phyloP scores from a whole-genome alignment of 2,329 filamentous ascomycete species.

The Cordyceps farinosa region DNA sequence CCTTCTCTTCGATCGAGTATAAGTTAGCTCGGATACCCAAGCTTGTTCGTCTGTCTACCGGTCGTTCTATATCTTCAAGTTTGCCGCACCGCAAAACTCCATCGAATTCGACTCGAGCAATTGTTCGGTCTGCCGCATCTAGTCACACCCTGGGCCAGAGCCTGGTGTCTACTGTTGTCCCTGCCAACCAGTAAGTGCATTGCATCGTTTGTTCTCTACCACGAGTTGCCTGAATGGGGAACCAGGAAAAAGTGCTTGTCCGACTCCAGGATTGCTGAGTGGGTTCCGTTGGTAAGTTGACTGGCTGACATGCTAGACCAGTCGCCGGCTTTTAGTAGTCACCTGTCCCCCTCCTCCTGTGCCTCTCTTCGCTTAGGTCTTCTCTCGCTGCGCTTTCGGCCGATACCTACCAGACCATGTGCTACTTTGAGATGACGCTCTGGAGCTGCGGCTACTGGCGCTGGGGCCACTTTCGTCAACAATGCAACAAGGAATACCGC shows the following conservation, averaged over 20 bases:
- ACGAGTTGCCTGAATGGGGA: background rate
- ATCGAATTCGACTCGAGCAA: constrained; percentile 8
- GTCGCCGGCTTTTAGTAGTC: constrained; percentile 16
- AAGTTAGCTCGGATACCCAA: constrained; percentile 36
- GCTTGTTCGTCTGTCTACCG: background rate
- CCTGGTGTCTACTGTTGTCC: background rate
- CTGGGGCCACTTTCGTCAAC: constrained; percentile 89
- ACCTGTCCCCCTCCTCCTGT: background rate
- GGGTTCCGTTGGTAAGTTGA: constrained; percentile 17
- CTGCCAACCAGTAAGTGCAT: constrained; percentile 8
- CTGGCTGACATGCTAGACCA: constrained; percentile 18
- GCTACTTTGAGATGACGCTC: constrained; percentile 89
- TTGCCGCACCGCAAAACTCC: background rate
- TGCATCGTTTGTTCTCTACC: background rate
- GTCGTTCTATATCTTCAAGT: constrained; percentile 6
- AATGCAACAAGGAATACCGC: constrained; percentile 92
- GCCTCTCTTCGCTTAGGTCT: constrained; percentile 17
- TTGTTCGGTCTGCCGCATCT: background rate
- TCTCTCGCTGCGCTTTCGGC: constrained; percentile 15
- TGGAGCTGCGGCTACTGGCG: constrained; percentile 89
- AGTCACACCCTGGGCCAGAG: background rate
- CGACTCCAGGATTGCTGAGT: constrained; percentile 15
- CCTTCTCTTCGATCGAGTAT: constrained; percentile 33
- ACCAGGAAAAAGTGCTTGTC: constrained; percentile 7
- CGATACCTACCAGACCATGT: constrained; percentile 58